Evolutionary conservation across 176 grass and related monocot species (phyloP), one percentile per base, ranked within the genome.

Genomic region (Oryza coarctata): DNA sequence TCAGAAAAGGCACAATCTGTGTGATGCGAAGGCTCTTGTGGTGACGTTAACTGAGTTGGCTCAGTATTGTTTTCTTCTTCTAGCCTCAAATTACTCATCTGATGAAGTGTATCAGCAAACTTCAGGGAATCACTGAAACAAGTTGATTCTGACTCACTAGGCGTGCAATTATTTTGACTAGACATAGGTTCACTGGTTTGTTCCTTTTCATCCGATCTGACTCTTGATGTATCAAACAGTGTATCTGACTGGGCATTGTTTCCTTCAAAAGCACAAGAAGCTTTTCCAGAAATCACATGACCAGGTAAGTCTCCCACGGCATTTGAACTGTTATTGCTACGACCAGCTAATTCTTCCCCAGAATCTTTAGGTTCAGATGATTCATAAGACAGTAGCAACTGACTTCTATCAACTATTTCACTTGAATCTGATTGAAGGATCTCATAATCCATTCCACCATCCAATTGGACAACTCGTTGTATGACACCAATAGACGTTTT

Each of bases 21-120:
- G 70, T 84, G 65, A 67, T 76, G 55, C 8, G 4, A 38, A 71
- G 25, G 29, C 81, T 72, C 36, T 67, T 29, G 75, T 75, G 30
- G 65, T 45, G 68, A 84, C 34, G 61, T 41, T 58, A 75, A 68
- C 28, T 47, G 18, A 69, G 34, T 81, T 68, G 26, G 44, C 63
- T 14, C 67, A 45, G 72, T 66, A 66, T 41, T 78, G 68, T 15
- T 86, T 74, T 75, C 75, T 57, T 65, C 85, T 52, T 67, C 69
- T 36, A 76, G 76, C 18, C 43, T 85, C 80, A 73, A 65, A 83
- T 68, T 78, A 68, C 83, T 86, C 64, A 77, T 82, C 49, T 77
- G 70, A 71, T 65, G 52, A 41, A 79, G 39, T 71, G 64, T 23
- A 76, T 80, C 69, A 67, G 65, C 5, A 65, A 88, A 64, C 29